Conservation (phyloP, 129 eudicot species). For the Daucus carota region DH1_v3.0 NC_030387.2:14488501-14489000, state of each 20-base stretch:
- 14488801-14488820: slow-evolving; percentile 94
- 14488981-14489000: neutral
- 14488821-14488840: slow-evolving; percentile 79
- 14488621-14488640: slow-evolving; percentile 49
- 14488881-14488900: slow-evolving; percentile 62
- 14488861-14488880: slow-evolving; percentile 55
- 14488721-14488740: slow-evolving; percentile 84
- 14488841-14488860: slow-evolving; percentile 63
- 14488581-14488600: slow-evolving; percentile 45
- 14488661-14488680: slow-evolving; percentile 47
- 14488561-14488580: slow-evolving; percentile 11
- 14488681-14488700: slow-evolving; percentile 55
- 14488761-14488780: slow-evolving; percentile 51
- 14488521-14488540: slow-evolving; percentile 53
- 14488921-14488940: slow-evolving; percentile 65
- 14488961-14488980: neutral
- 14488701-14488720: slow-evolving; percentile 68
- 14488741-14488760: slow-evolving; percentile 89
- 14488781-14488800: slow-evolving; percentile 85
- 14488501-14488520: slow-evolving; percentile 52
- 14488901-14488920: slow-evolving; percentile 81
- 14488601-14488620: slow-evolving; percentile 50
- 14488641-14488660: slow-evolving; percentile 53
- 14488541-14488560: slow-evolving; percentile 23
- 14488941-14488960: slow-evolving; percentile 13